phyloP scores from a whole-genome alignment of 495 filamentous ascomycete species.

The Aspergillus avenaceus region DNA sequence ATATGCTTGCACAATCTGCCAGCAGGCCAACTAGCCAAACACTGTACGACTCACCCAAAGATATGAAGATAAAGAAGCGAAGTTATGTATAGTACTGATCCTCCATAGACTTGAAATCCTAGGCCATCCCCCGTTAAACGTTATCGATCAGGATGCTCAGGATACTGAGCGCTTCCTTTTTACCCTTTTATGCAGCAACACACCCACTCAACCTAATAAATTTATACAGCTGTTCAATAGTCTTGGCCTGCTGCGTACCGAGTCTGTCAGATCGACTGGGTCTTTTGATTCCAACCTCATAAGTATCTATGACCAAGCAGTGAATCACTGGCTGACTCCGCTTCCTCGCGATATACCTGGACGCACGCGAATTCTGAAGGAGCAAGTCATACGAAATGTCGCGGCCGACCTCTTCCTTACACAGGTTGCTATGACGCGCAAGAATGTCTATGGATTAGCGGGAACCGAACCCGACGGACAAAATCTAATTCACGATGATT shows the following conservation, averaged over 20 bases:
- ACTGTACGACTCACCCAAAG: slow-evolving; percentile 10
- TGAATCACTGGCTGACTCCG: slow-evolving; percentile 36
- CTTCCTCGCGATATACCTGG: slow-evolving; percentile 31
- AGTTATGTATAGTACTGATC: slow-evolving; percentile 10
- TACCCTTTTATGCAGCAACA: slow-evolving; percentile 2
- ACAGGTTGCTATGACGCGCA: slow-evolving; percentile 19
- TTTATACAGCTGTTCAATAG: slow-evolving; percentile 16
- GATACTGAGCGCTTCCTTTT: slow-evolving; percentile 24
- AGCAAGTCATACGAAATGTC: slow-evolving; percentile 35
- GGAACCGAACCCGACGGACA: neutral
- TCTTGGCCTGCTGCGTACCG: slow-evolving; percentile 6
- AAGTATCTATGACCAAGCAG: slow-evolving; percentile 34
- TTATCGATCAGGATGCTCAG: slow-evolving; percentile 32
- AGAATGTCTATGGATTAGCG: neutral
- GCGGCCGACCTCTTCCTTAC: slow-evolving; percentile 38
- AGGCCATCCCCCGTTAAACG: slow-evolving; percentile 20
- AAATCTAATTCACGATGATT: slow-evolving; percentile 2
- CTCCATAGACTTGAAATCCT: slow-evolving; percentile 26
- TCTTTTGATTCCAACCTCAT: slow-evolving; percentile 18
- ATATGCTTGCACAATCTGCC: neutral
- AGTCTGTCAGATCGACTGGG: slow-evolving; percentile 1
- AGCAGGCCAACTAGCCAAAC: slow-evolving; percentile 15
- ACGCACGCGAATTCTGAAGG: slow-evolving; percentile 36
- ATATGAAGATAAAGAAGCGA: no score
- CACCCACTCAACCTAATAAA: slow-evolving; percentile 2